Conservation (phyloP, 2,329 filamentous ascomycete species). For the Passalora sequoiae region DNA sequence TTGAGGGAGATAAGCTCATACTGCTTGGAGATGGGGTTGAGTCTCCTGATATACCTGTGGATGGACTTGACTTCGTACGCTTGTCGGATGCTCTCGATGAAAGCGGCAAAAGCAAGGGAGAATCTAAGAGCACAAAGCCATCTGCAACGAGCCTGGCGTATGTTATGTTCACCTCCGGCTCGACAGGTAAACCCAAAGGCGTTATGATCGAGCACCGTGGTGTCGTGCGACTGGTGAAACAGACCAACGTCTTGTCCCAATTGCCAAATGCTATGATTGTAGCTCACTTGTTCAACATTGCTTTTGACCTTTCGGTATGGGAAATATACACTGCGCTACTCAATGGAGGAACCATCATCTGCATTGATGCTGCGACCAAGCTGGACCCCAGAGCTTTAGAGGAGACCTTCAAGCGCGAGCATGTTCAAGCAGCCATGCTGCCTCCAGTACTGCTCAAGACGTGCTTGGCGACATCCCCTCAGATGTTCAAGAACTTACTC, state of each 20-base stretch:
- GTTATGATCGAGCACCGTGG: conserved; percentile 14
- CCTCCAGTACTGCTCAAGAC: conserved; percentile 5
- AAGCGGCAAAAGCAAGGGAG: not conserved
- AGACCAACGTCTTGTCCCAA: conserved; percentile 4
- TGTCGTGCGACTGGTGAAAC: conserved; percentile 6
- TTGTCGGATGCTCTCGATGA: not conserved
- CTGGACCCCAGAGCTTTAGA: not conserved
- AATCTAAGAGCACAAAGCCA: not conserved
- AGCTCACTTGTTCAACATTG: conserved; percentile 6
- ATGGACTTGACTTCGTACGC: not conserved
- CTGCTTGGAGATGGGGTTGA: conserved; percentile 4
- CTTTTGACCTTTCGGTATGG: conserved; percentile 8
- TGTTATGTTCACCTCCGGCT: conserved; percentile 17
- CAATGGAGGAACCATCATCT: conserved; percentile 9
- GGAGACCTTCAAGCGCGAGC: not conserved
- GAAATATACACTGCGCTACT: conserved; percentile 9
- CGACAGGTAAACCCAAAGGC: conserved; percentile 20
- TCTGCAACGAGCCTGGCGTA: conserved; percentile 10
- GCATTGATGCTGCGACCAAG: conserved; percentile 4
- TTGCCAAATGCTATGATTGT: not conserved
- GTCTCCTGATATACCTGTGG: not conserved
- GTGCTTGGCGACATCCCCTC: not conserved
- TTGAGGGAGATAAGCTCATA: conserved; percentile 2
- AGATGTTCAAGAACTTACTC: not conserved
- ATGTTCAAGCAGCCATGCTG: conserved; percentile 6